Base-by-base conservation (phyloP, 2,329 filamentous ascomycete genomes). In the Sphaerulina vaccinii region DNA sequence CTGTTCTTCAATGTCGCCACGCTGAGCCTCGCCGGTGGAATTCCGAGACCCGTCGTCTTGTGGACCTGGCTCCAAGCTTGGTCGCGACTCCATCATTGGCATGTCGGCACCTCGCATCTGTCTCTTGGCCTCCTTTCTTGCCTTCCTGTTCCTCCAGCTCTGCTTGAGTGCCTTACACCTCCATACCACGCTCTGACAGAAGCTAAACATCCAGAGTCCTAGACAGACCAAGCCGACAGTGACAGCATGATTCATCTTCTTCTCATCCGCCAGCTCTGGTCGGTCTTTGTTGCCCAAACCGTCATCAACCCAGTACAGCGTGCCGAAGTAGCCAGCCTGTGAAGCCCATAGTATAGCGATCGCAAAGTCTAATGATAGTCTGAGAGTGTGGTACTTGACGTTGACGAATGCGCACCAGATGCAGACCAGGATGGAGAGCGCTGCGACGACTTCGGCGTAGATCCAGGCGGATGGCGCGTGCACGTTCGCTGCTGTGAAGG, bases 181-280 rank as follows among this genome's bases (percentile, higher is more conserved):
- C 49, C 49, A 51, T 2, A 51, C 41, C 11, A 40, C 24, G 23
- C 49, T 51, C 35, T 51, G 49, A 13, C 38, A 45, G 16, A 44
- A 51, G 1, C 38, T 37, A 2, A 45, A n/a, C 5, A 51, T 16
- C 49, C 49, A 51, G 1, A 51, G 33, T 5, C 11, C 39, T 11
- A 51, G 19, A 29, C 49, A 45, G 8, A 29, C 33, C n/a, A 45
- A 22, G 10, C 32, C 49, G 22, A 51, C 23, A 3, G 38, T n/a
- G 3, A 45, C 22, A 39, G 33, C 40, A 8, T 29, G 16, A 7
- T 40, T 51, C 40, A 45, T 51, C 5, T 23, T 22, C 35, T n/a
- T 44, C 11, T 51, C 49, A 39, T 44, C 39, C 15, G 49, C 40
- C 15, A 39, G 27, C 21, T 2, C 13, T 10, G 49, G 49, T 22